A percentile compares a stretch with the other conserved stretches of the same genome.
phyloP scores from a whole-genome alignment of 2,329 filamentous ascomycete species.

The Cytospora leucostoma region DNA sequence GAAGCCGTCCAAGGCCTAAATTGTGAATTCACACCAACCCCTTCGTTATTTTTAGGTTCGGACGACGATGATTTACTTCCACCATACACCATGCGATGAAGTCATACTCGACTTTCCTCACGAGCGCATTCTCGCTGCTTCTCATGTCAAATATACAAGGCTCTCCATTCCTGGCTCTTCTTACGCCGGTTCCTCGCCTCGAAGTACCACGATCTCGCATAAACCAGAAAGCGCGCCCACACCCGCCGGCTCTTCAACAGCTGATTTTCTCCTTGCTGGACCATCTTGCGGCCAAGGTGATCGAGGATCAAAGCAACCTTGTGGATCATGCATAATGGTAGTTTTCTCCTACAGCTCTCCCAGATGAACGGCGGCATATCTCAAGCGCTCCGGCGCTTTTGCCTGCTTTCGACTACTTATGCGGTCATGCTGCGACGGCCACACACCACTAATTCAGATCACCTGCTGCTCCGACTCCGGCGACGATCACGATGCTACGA shows the following conservation, averaged over 20 bases:
- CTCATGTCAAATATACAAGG: slow-evolving; percentile 23
- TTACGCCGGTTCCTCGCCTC: slow-evolving; percentile 33
- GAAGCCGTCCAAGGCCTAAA: slow-evolving; percentile 69
- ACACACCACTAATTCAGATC: slow-evolving; percentile 1
- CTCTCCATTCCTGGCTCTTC: slow-evolving; percentile 15
- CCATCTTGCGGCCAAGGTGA: slow-evolving; percentile 7
- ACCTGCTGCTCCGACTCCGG: slow-evolving; percentile 8
- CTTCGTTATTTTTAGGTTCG: slow-evolving; percentile 79
- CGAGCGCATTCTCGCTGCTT: slow-evolving; percentile 25
- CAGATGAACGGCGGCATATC: slow-evolving; percentile 9
- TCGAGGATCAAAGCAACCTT: slow-evolving; percentile 6
- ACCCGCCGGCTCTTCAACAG: slow-evolving; percentile 2
- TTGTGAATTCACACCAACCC: slow-evolving; percentile 71
- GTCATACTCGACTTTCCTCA: slow-evolving; percentile 16
- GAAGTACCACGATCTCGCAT: slow-evolving; percentile 22
- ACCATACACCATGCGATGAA: slow-evolving; percentile 26
- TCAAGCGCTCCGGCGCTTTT: slow-evolving; percentile 6
- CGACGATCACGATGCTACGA: slow-evolving; percentile 11
- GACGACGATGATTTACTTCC: slow-evolving; percentile 73
- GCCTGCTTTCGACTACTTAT: slow-evolving; percentile 14
- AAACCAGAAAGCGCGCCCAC: slow-evolving; percentile 30
- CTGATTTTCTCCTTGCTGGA: slow-evolving; percentile 1
- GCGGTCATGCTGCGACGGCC: slow-evolving; percentile 1
- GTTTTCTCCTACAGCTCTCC: slow-evolving; percentile 19
- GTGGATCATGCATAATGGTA: slow-evolving; percentile 25